These are phyloP conservation scores for Colletotrichum simmondsii DNA, from an alignment of 2,329 filamentous ascomycete genomes.

Conservation along the genomic window DNA sequence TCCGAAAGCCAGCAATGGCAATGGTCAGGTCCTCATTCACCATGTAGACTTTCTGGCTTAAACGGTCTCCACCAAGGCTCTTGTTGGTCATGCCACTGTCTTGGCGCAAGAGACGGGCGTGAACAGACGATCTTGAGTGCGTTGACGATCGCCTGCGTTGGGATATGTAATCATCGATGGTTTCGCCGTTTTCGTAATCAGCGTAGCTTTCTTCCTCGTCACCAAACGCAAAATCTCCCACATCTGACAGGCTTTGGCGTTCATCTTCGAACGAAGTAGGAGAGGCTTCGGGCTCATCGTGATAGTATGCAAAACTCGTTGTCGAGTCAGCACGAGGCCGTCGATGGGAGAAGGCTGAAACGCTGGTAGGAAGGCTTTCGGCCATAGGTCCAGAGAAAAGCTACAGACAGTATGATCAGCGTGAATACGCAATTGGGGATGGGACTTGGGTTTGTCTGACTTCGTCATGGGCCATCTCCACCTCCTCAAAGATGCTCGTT, in stretches of 20 bases:
- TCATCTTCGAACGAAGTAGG: conserved; percentile 39
- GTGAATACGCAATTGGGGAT: not conserved
- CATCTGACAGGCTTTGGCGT: conserved; percentile 47
- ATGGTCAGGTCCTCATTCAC: conserved; percentile 93
- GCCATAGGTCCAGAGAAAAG: conserved; percentile 93
- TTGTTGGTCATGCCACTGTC: conserved; percentile 77
- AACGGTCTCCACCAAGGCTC: conserved; percentile 71
- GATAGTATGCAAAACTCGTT: conserved; percentile 90
- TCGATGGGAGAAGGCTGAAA: conserved; percentile 91
- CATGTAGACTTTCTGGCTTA: conserved; percentile 93
- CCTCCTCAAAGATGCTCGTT: conserved; percentile 88
- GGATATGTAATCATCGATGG: conserved; percentile 59
- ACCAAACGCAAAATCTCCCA: conserved; percentile 52
- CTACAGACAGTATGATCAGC: conserved; percentile 44
- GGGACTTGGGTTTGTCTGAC: conserved; percentile 54
- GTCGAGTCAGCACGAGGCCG: conserved; percentile 84
- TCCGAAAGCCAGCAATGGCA: conserved; percentile 90
- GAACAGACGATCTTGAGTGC: conserved; percentile 65
- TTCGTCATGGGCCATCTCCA: conserved; percentile 99
- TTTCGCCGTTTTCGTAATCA: conserved; percentile 52
- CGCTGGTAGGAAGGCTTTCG: conserved; percentile 94
- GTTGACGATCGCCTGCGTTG: conserved; percentile 73
- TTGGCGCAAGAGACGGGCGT: conserved; percentile 75
- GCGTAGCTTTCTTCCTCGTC: conserved; percentile 51
- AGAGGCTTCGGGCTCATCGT: conserved; percentile 55